These are phyloP conservation scores for Leucoagaricus sp. DNA, from an alignment of 1,284 basidiomycete genomes.

Conservation along the genomic window DNA sequence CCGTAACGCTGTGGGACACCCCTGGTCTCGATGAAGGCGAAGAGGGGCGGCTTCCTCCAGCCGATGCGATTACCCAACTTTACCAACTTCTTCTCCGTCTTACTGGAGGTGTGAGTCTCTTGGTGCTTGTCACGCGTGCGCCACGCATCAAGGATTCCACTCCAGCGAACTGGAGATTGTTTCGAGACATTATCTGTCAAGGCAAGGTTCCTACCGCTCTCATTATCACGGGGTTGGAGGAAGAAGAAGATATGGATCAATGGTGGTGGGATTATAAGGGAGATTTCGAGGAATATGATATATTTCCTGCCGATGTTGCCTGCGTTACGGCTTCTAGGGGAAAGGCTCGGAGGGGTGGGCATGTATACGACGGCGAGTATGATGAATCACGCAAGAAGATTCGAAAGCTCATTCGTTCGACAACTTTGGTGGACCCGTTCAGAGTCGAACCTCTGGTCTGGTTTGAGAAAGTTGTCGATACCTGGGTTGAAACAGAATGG, in stretches of 20 bases:
- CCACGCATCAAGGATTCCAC: conserved; percentile 35
- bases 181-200: conserved; percentile 38
- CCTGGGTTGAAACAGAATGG: no score
- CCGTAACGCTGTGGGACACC: conserved; percentile 30
- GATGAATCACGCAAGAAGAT: conserved; percentile 24
- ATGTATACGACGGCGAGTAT: conserved; percentile 26
- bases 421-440: neutral
- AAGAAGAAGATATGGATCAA: conserved; percentile 36
- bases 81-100: conserved; percentile 34
- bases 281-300: conserved; percentile 30
- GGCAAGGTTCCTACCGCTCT: conserved; percentile 38
- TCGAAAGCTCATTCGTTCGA: conserved; percentile 15
- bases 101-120: conserved; percentile 37
- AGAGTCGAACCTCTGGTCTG: neutral
- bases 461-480: no score
- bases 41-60: conserved; percentile 26
- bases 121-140: conserved; percentile 41
- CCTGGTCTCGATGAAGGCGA: conserved; percentile 43
- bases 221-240: conserved; percentile 41
- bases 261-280: conserved; percentile 41
- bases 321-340: conserved; percentile 39
- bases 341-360: conserved; percentile 10
- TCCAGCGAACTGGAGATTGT: conserved; percentile 40
- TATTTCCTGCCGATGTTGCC: conserved; percentile 33
- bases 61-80: conserved; percentile 35